Evolutionary conservation across 257 asterid species (phyloP), one percentile per base, ranked within the genome.

Genomic region (Nemophila menziesii): DNA sequence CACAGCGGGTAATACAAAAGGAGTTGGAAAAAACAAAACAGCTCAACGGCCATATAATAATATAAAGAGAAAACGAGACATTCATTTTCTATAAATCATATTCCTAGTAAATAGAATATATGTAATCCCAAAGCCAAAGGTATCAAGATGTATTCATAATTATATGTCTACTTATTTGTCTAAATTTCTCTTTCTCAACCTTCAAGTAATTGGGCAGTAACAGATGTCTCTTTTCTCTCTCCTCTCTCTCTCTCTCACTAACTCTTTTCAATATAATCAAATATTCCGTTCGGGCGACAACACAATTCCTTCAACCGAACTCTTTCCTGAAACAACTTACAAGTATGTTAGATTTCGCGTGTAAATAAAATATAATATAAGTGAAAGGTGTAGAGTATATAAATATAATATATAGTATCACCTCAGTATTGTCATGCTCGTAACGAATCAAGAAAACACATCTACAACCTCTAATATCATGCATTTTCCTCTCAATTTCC

Each of bases 401-500:
- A 36, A 26, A 23, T 27, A 15, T 45, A 8, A 27, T 16, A 55
- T n/a, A 16, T 46, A 20, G 44, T 38, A 8, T 11, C 61, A 86
- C 99, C 96, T 71, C 75, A 2, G 63, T 20, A 49, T 67, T 59
- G 44, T 85, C 93, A 62, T 79, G 93, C 63, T 29, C 62, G 29
- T 90, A 90, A 52, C 49, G 67, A 43, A 90, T 69, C 62, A 65
- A 62, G 80, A 81, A 90, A 63, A 78, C 68, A 48, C 96, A 90
- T 59, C 99, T 68, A 65, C 98, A 90, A n/a, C 99, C 99, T 65
- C 99, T 71, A 36, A 85, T 68, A 56, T 90, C 99, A 46, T 90
- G 99, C 75, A 72, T 57, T 66, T 80, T 76, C 68, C 66, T 77
- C 61, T 74, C 75, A 49, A 90, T 73, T 34, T 75, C 79, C 2